Percentiles rank a stretch among this genome's conserved stretches.
Evolutionary conservation across 148 eudicot species (phyloP).

Genomic region (Chenopodium suecicum): DNA sequence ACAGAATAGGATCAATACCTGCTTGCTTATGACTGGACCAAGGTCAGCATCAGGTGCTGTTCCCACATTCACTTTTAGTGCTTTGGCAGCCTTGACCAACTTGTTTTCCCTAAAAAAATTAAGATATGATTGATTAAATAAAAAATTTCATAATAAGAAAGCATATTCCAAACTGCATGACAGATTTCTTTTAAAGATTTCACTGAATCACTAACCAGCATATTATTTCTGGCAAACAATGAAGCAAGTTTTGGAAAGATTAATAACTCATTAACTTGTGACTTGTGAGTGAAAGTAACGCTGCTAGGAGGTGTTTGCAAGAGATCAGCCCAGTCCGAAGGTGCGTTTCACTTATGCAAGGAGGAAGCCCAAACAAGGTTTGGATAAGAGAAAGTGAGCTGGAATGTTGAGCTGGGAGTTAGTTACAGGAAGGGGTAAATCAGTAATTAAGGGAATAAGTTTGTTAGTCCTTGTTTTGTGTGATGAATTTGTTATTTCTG

Average conservation of each 20-base stretch:
- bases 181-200: not conserved
- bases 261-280: not conserved
- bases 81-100: slow-evolving; percentile 78
- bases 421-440: no score
- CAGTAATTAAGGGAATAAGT: no score
- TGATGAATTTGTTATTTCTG: no score
- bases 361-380: no score
- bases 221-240: slow-evolving; percentile 1
- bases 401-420: no score
- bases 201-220: not conserved
- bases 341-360: no score
- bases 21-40: slow-evolving; percentile 97
- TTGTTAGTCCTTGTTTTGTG: no score
- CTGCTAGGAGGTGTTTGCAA: not conserved
- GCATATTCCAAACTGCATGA: not conserved
- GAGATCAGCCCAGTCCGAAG: no score
- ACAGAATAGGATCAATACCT: slow-evolving; percentile 40
- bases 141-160: not conserved
- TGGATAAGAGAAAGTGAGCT: no score
- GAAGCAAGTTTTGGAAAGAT: not conserved
- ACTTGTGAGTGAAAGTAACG: not conserved
- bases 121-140: not conserved
- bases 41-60: slow-evolving; percentile 93
- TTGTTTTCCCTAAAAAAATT: slow-evolving; percentile 67
- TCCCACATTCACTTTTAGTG: slow-evolving; percentile 86